Evolutionary conservation across 441 rosid genomes (phyloP), one percentile per base, ranked within the genome.

Genomic region (Populus tomentosa): DNA sequence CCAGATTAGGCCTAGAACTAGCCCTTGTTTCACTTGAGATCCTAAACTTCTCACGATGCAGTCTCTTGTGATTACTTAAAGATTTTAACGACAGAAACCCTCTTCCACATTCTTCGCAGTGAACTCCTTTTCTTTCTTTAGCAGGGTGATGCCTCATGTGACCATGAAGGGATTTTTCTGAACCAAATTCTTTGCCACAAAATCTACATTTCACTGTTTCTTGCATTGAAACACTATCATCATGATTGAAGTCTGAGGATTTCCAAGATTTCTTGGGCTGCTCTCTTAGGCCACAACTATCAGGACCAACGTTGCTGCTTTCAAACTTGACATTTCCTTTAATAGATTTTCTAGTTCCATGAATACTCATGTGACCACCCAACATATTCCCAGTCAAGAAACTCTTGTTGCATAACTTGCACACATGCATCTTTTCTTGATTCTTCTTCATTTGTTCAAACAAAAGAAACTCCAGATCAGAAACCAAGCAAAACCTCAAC

Each of bases 241-340:
- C 63, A 2, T 69, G 71, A 30, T 70, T 75, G 36, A 69, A 76
- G 56, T 78, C 79, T 23, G 87, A 87, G 59, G 85, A 89, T 82
- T 86, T 89, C 85, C 87, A 85, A 71, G 94, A 87, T 84, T 91
- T 92, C 85, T 89, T 93, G 64, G 94, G 94, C 66, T 91, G 88
- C 72, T 87, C 88, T 83, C 94, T 87, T 32, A 92, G 86, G 42
- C 76, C 85, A 78, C 92, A 90, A 79, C 84, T 80, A 70, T 83
- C 81, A 80, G 78, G 75, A 79, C 78, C 82, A 76, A 46, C 65
- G 59, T 84, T 73, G 76, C 61, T 75, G 10, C 56, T 80, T 50
- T 62, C 77, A 73, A 78, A 30, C 33, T 8, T 77, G n/a, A 1
- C 71, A 75, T 63, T 77, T 70, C 75, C 83, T 68, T 81, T 64